Evolutionary conservation across 2,329 filamentous ascomycete species (phyloP), one percentile per base, ranked within the genome.

Genomic region (Fusarium lyarnte): DNA sequence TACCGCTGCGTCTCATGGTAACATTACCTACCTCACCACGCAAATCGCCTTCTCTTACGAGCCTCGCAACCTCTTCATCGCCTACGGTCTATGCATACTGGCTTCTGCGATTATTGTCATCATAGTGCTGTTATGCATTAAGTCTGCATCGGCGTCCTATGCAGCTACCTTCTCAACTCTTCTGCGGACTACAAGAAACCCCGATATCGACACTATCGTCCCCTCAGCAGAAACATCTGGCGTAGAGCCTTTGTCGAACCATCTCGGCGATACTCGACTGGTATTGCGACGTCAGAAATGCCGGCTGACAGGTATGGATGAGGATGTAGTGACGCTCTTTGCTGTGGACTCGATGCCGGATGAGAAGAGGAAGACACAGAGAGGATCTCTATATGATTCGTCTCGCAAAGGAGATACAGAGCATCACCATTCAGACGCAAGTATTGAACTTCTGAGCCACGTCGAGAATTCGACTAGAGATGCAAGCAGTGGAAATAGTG

Each of bases 11-110:
- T 59, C 69, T 1, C 19, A 17, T 2, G 63, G 51, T 10, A 19
- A 53, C 4, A 21, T 72, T 0, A 63, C 68, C 0, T 42, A 43
- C 0, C n/a, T 42, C 0, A 55, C 67, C 3, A 2, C 69, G 0
- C 58, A 71, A 8, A 72, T 60, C 1, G 67, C 36, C 1, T 71
- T 33, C 1, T 46, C 25, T 0, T 72, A 71, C 17, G 31, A 53
- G 8, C 63, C 69, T 12, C 58, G 63, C 8, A 72, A 72, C 3
- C 45, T 72, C 3, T 54, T 47, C 2, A 68, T 72, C 2, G 67
- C 69, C 0, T 72, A 72, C 11, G 58, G 69, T 0, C 5, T 60
- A 5, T 54, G 68, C 0, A 0, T 49, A 2, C 1, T 64, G 0
- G 19, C 57, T 17, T 39, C 55, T 4, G 3, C 23, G 0, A 3